Conservation (phyloP, 148 eudicot species). For the Nepenthes mirabilis region DNA sequence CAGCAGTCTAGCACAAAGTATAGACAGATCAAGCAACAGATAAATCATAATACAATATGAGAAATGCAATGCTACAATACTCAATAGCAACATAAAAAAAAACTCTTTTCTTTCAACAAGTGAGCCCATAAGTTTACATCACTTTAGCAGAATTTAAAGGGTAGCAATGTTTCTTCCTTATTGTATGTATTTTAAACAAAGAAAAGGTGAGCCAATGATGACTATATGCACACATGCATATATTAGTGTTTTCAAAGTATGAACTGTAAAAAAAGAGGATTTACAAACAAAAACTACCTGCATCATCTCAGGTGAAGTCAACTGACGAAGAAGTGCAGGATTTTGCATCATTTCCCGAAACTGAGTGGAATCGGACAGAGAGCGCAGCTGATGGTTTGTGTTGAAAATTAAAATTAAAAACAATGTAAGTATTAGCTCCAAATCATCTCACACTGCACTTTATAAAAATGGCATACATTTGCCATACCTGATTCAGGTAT, state of each 20-base stretch:
- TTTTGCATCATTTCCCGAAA: slow-evolving; percentile 93
- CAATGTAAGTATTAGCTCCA: neutral
- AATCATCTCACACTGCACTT: neutral
- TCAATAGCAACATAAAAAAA: neutral
- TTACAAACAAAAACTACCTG: slow-evolving; percentile 36
- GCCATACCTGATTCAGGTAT: slow-evolving; percentile 65
- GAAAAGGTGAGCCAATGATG: too few species aligned
- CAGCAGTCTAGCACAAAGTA: neutral
- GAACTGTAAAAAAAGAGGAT: neutral
- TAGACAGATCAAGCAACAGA: neutral
- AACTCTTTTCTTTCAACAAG: neutral
- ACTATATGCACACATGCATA: too few species aligned
- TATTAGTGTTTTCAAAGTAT: too few species aligned
- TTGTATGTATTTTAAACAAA: too few species aligned
- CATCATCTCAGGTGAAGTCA: slow-evolving; percentile 74
- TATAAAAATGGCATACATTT: neutral
- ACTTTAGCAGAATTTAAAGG: too few species aligned
- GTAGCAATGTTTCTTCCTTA: too few species aligned
- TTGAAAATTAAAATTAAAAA: slow-evolving; percentile 32
- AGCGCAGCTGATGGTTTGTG: slow-evolving; percentile 56
- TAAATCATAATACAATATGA: too few species aligned
- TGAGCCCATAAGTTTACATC: neutral
- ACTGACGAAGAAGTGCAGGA: slow-evolving; percentile 69
- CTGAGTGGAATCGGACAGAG: slow-evolving; percentile 67
- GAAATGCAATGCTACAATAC: too few species aligned